These are phyloP conservation scores for Chalciporus chontae DNA, from an alignment of 768 basidiomycete species.

Conservation along the genomic window DNA sequence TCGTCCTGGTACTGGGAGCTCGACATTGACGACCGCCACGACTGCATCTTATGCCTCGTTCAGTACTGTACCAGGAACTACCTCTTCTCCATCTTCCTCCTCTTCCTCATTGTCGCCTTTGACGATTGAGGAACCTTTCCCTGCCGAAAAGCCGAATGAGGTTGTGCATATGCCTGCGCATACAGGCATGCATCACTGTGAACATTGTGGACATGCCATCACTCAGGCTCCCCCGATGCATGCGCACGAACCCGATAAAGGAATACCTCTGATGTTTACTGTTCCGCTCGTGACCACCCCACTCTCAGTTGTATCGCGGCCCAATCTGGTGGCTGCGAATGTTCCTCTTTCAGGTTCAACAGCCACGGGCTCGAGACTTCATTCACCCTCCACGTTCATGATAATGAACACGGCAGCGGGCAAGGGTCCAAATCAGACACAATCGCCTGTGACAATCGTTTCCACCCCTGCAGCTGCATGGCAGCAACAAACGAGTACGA, in stretches of 20 bases:
- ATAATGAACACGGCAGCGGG: not conserved
- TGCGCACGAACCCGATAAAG: not conserved
- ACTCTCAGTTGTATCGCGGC: not conserved
- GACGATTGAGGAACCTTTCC: not conserved
- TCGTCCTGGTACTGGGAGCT: slow-evolving; percentile 20
- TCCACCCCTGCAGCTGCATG: not conserved
- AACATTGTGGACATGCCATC: slow-evolving; percentile 18
- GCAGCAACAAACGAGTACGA: not conserved
- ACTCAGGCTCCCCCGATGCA: not conserved
- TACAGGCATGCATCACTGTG: slow-evolving; percentile 4
- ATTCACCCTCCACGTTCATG: not conserved
- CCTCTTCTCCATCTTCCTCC: slow-evolving; percentile 6
- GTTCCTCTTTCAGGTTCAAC: not conserved
- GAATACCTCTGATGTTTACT: slow-evolving; percentile 28
- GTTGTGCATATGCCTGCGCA: not conserved
- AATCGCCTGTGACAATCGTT: slow-evolving; percentile 3
- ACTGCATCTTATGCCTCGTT: slow-evolving; percentile 22
- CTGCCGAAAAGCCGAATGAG: not conserved
- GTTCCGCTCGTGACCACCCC: slow-evolving; percentile 26
- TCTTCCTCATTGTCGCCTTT: slow-evolving; percentile 18
- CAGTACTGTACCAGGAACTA: slow-evolving; percentile 18
- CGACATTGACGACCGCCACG: slow-evolving; percentile 20
- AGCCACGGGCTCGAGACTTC: not conserved
- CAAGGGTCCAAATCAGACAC: not conserved
- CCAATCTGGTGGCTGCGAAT: not conserved